Percentiles rank a stretch among this genome's conserved stretches.
Conservation (phyloP, 2,329 filamentous ascomycete species). For the Pseudogymnoascus sp. region DNA sequence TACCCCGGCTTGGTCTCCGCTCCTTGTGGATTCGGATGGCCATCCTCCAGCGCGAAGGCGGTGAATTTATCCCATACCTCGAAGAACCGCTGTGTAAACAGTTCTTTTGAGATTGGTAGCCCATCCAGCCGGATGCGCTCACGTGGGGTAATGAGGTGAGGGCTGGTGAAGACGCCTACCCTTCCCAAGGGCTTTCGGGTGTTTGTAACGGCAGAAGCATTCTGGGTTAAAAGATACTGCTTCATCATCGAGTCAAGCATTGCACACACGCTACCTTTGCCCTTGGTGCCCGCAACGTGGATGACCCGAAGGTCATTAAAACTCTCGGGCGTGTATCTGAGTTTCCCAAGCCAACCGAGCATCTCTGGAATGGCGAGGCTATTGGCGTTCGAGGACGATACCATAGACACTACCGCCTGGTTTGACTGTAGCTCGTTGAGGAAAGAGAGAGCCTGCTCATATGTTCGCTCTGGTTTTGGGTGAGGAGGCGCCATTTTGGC, state of each 20-base stretch:
- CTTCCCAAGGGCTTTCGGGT: slow-evolving; percentile 24
- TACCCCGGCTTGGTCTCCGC: slow-evolving; percentile 67
- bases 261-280: slow-evolving; percentile 66
- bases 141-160: slow-evolving; percentile 58
- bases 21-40: slow-evolving; percentile 18
- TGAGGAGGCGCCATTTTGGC: neutral
- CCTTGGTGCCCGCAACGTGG: slow-evolving; percentile 69
- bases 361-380: slow-evolving; percentile 27
- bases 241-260: slow-evolving; percentile 56
- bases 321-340: slow-evolving; percentile 33
- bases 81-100: slow-evolving; percentile 60
- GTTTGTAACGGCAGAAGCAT: neutral
- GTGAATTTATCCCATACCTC: slow-evolving; percentile 54
- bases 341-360: slow-evolving; percentile 21
- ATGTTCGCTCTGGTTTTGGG: neutral
- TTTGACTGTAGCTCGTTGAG: neutral
- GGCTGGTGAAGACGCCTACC: slow-evolving; percentile 60
- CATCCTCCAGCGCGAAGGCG: slow-evolving; percentile 33
- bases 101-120: slow-evolving; percentile 44
- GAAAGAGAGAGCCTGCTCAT: neutral
- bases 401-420: neutral
- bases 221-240: slow-evolving; percentile 32
- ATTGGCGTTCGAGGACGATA: slow-evolving; percentile 14
- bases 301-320: slow-evolving; percentile 56
- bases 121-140: slow-evolving; percentile 60